Conservation (phyloP, 2,329 filamentous ascomycete species). For the Fusarium oligoseptatum region DNA sequence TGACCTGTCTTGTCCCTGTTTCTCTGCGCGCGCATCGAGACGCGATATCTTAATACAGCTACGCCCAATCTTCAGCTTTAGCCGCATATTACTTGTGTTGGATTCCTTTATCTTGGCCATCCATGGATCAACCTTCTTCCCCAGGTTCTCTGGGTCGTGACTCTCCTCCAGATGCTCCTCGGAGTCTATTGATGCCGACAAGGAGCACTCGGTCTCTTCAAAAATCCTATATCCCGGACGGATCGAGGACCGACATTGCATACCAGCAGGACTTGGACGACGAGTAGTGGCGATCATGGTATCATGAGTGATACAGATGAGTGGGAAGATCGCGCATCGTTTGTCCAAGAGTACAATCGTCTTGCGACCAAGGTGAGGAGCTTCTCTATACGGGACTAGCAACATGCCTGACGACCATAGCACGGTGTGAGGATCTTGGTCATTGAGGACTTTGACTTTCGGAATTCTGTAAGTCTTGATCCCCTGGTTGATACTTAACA, state of each 20-base stretch:
- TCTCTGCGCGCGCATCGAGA: slow-evolving; percentile 9
- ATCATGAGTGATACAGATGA: slow-evolving; percentile 63
- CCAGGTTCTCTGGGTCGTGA: slow-evolving; percentile 29
- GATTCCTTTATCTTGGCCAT: not conserved
- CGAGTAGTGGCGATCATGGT: slow-evolving; percentile 65
- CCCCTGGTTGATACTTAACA: not conserved
- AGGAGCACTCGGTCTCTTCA: slow-evolving; percentile 48
- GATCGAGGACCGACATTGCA: slow-evolving; percentile 43
- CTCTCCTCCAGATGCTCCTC: slow-evolving; percentile 24
- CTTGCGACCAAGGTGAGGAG: slow-evolving; percentile 67
- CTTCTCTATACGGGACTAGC: too few species aligned
- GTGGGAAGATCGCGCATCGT: slow-evolving; percentile 61
- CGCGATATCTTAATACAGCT: slow-evolving; percentile 31
- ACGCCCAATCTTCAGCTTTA: slow-evolving; percentile 23
- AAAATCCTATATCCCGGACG: slow-evolving; percentile 42
- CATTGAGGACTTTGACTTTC: slow-evolving; percentile 52
- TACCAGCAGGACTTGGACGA: slow-evolving; percentile 70
- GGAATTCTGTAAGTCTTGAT: slow-evolving; percentile 50
- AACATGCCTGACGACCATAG: slow-evolving; percentile 50
- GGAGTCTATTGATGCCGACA: slow-evolving; percentile 38
- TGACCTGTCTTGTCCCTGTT: slow-evolving; percentile 9
- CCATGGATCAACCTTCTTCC: slow-evolving; percentile 37
- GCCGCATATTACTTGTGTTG: slow-evolving; percentile 11
- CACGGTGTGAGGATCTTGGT: slow-evolving; percentile 64
- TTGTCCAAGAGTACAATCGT: slow-evolving; percentile 71